Evolutionary conservation across 208 protist species (phyloP), one percentile per base, ranked within the genome.

Genomic region (Jaenimonas drosophilae): DNA sequence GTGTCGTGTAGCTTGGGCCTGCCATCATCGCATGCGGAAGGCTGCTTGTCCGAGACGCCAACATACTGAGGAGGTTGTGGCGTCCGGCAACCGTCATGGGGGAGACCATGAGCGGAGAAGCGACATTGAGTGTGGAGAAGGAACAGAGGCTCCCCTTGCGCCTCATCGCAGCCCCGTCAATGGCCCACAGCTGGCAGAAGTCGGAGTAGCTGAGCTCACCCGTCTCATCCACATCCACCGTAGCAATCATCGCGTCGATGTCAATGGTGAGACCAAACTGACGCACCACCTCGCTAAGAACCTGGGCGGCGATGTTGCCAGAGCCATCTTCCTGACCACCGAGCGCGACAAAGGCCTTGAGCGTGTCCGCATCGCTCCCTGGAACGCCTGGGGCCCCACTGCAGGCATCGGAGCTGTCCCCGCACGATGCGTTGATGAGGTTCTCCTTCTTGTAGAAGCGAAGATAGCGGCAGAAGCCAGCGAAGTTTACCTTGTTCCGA

Each of bases 201-300:
- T 84, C 76, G 1, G 54, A 30, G 59, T 79, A 91, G 63, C 66
- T 59, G 7, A 91, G 54, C 51, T 67, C 63, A 27, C 49, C 65
- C 20, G 51, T 59, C 48, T 52, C 55, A 36, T 86, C 64, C 31
- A 72, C 59, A 32, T 90, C 81, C 0, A 76, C 61, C 29, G 45
- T 52, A 29, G 38, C 50, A 27, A 85, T 71, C 70, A 81, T 76
- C 27, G 49, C 48, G 48, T 79, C 74, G 23, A 88, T 70, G 61
- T 91, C 83, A 47, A 91, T 68, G 6, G 75, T 86, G n/a, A 91
- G 67, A 25, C 64, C 69, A 41, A 88, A 91, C 37, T 74, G 49
- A 12, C 48, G 63, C 17, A 82, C 66, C 26, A 61, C 70, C n/a
- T 74, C 56, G n/a, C 64, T 57, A 40, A 91, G 58, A 37, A 58